A percentile compares a stretch with the other conserved stretches of the same genome.
These are phyloP conservation scores for Pseudogymnoascus sp. DNA, from an alignment of 2,329 filamentous ascomycete genomes.

Conservation along the genomic window DNA sequence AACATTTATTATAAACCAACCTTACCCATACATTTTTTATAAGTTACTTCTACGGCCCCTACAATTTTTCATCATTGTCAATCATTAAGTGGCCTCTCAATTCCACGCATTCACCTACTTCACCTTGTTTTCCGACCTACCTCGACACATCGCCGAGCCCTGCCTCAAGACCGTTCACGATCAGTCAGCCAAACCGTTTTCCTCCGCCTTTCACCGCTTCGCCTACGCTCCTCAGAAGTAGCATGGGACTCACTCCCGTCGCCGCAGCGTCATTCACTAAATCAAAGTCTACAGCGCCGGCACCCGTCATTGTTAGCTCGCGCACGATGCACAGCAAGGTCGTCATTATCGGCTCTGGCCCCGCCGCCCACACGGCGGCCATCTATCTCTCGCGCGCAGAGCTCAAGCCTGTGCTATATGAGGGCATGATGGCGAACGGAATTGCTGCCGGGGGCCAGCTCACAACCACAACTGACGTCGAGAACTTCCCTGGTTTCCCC, in stretches of 20 bases:
- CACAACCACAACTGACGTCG: slow-evolving; percentile 95
- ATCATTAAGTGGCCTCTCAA: not conserved
- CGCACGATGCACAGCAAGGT: slow-evolving; percentile 81
- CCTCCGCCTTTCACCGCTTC: no score
- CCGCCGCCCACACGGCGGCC: no score
- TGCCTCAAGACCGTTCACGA: not conserved
- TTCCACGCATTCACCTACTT: not conserved
- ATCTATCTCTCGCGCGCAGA: no score
- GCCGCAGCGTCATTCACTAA: no score
- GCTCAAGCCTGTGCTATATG: no score
- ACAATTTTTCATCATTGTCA: not conserved
- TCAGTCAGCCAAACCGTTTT: slow-evolving; percentile 55
- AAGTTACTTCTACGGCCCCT: no score
- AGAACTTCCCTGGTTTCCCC: slow-evolving; percentile 96
- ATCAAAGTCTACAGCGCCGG: no score
- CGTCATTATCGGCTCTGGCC: no score
- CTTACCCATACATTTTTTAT: no score
- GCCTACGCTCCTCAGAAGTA: no score
- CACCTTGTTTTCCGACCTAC: not conserved
- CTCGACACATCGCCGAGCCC: slow-evolving; percentile 5
- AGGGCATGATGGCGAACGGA: no score
- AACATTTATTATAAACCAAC: no score
- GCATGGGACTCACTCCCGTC: not conserved
- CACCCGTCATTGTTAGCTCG: slow-evolving; percentile 26
- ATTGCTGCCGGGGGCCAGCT: slow-evolving; percentile 92